Conservation (phyloP, 768 basidiomycete genomes). For the Tricholoma furcatifolium region DNA sequence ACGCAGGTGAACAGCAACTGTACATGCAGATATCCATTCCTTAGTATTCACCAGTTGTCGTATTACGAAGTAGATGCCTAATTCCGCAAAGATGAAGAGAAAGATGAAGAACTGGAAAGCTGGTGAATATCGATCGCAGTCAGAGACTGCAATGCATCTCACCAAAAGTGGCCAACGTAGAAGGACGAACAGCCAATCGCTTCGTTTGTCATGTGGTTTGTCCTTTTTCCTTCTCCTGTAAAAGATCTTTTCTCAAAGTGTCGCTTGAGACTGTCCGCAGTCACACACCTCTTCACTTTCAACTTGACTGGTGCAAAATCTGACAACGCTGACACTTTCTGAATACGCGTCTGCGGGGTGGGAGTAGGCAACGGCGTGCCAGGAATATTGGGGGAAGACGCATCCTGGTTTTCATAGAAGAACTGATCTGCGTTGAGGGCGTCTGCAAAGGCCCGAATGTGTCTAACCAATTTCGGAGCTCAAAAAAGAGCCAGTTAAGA, state of each 20-base stretch:
- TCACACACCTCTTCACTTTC: conserved; percentile 66
- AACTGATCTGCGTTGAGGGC: conserved; percentile 67
- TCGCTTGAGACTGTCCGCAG: not conserved
- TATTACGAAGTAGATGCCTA: conserved; percentile 82
- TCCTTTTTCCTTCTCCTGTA: conserved; percentile 32
- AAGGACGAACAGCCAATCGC: conserved; percentile 75
- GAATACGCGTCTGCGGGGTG: conserved; percentile 43
- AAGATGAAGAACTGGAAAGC: conserved; percentile 85
- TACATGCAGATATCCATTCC: conserved; percentile 91
- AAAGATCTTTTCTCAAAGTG: not conserved
- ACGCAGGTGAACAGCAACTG: conserved; percentile 12
- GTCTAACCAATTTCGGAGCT: conserved; percentile 26
- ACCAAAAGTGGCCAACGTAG: conserved; percentile 89
- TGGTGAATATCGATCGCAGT: conserved; percentile 11
- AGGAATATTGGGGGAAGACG: conserved; percentile 37
- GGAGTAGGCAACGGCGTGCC: conserved; percentile 32
- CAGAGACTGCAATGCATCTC: not conserved
- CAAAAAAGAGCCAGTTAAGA: not conserved
- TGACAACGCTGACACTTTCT: conserved; percentile 79
- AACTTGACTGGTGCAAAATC: conserved; percentile 92
- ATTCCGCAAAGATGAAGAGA: conserved; percentile 78
- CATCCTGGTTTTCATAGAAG: conserved; percentile 32
- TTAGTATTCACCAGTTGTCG: conserved; percentile 93
- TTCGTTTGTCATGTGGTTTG: conserved; percentile 50
- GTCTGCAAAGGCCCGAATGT: conserved; percentile 73